Percentiles rank a stretch among this genome's conserved stretches.
Evolutionary conservation across 2,329 filamentous ascomycete species (phyloP).

Genomic region (Chaetomium sp.): DNA sequence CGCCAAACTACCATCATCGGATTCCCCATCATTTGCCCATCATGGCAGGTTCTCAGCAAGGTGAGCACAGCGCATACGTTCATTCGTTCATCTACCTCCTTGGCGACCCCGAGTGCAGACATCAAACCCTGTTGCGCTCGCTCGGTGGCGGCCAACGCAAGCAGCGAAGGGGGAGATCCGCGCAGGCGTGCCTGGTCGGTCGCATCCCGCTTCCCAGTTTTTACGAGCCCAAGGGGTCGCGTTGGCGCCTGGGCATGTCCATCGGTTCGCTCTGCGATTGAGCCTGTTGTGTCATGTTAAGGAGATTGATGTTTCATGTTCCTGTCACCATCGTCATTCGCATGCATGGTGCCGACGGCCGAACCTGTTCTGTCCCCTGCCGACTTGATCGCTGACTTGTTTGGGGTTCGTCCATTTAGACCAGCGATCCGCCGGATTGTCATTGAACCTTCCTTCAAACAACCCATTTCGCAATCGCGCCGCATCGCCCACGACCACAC

Average conservation of each 20-base stretch:
- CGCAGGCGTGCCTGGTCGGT: conserved; percentile 30
- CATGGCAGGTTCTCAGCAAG: conserved; percentile 34
- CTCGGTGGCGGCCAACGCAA: conserved; percentile 24
- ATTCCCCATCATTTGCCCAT: conserved; percentile 30
- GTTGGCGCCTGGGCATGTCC: conserved; percentile 28
- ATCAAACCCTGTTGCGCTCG: conserved; percentile 8
- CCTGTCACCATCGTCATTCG: conserved; percentile 48
- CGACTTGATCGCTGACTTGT: conserved; percentile 31
- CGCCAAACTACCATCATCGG: conserved; percentile 29
- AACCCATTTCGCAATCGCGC: conserved; percentile 79
- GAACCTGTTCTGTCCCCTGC: conserved; percentile 29
- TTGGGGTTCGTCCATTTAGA: conserved; percentile 40
- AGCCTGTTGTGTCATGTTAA: conserved; percentile 50
- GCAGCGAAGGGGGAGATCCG: conserved; percentile 22
- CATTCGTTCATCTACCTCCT: conserved; percentile 13
- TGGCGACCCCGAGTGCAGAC: conserved; percentile 20
- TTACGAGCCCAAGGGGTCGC: conserved; percentile 26
- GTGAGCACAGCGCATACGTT: conserved; percentile 28
- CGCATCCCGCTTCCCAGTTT: conserved; percentile 35
- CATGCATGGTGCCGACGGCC: conserved; percentile 43
- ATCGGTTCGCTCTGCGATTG: conserved; percentile 45
- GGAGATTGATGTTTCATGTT: conserved; percentile 52
- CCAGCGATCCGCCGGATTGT: conserved; percentile 56
- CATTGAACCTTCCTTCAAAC: conserved; percentile 75
- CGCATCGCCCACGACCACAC: conserved; percentile 54